These are phyloP conservation scores for Botryosphaeria agaves DNA, from an alignment of 2,329 filamentous ascomycete species.

Conservation along the genomic window DNA sequence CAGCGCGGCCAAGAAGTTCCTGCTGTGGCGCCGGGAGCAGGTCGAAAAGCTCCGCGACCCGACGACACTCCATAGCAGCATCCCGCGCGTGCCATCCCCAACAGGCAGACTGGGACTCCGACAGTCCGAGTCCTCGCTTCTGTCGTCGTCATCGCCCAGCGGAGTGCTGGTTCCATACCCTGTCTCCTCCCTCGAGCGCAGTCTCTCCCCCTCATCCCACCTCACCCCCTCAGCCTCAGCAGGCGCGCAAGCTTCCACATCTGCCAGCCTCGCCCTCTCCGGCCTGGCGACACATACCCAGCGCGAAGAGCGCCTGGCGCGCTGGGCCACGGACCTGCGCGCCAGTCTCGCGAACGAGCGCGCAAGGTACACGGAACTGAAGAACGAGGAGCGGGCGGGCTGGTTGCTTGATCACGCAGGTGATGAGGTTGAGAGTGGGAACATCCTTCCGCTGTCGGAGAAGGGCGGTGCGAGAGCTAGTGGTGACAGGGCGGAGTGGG, in stretches of 20 bases:
- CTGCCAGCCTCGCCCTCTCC: slow-evolving; percentile 36
- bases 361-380: slow-evolving; percentile 47
- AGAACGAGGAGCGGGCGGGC: slow-evolving; percentile 42
- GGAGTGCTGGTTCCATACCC: slow-evolving; percentile 14
- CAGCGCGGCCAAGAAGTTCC: slow-evolving; percentile 62
- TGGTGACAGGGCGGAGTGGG: not conserved
- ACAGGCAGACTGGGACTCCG: slow-evolving; percentile 4
- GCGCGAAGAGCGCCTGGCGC: slow-evolving; percentile 47
- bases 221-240: slow-evolving; percentile 10
- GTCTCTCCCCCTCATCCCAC: slow-evolving; percentile 14
- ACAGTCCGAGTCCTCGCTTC: slow-evolving; percentile 5
- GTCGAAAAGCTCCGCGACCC: slow-evolving; percentile 23
- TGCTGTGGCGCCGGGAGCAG: slow-evolving; percentile 60
- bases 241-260: slow-evolving; percentile 12
- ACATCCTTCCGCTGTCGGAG: too few relatives aligned
- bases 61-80: slow-evolving; percentile 7
- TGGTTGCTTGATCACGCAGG: slow-evolving; percentile 38
- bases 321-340: slow-evolving; percentile 71
- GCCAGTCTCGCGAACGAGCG: slow-evolving; percentile 57
- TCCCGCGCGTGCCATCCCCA: slow-evolving; percentile 10
- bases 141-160: slow-evolving; percentile 7
- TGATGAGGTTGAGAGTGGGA: slow-evolving; percentile 10
- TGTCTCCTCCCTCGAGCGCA: too few relatives aligned
- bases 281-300: slow-evolving; percentile 36
- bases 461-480: slow-evolving; percentile 24